phyloP scores from a whole-genome alignment of 495 filamentous ascomycete species.

The Pyrenopolyporus hunteri region DNA sequence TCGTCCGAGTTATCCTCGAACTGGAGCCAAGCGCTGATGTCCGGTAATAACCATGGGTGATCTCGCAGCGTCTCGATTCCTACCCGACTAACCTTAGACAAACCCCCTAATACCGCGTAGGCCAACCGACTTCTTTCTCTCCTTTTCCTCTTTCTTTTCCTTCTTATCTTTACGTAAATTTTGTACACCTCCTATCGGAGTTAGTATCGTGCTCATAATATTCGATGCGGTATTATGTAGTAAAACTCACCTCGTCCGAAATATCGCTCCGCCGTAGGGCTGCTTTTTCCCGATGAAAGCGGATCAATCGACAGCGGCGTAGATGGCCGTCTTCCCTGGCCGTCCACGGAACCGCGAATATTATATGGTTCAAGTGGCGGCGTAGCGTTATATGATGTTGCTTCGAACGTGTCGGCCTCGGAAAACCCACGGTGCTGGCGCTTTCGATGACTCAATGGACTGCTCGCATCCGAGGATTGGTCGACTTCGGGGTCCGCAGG shows the following conservation, averaged over 20 bases:
- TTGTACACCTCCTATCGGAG: constrained; percentile 57
- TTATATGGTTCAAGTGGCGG: constrained; percentile 45
- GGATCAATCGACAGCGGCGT: constrained; percentile 41
- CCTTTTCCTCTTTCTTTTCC: constrained; percentile 55
- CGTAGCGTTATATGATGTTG: constrained; percentile 42
- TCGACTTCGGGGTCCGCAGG: constrained; percentile 32
- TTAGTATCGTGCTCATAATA: constrained; percentile 43
- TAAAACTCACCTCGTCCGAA: constrained; percentile 50
- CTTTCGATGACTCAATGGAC: constrained; percentile 22
- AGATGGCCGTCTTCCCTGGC: constrained; percentile 32
- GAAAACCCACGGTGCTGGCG: constrained; percentile 44
- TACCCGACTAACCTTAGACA: constrained; percentile 35
- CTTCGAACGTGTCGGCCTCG: constrained; percentile 44
- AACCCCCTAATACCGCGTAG: constrained; percentile 60
- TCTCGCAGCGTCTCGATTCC: constrained; percentile 1
- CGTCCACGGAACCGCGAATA: constrained; percentile 5
- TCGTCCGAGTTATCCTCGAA: not conserved
- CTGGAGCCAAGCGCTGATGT: not conserved
- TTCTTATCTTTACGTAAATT: constrained; percentile 62
- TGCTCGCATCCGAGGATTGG: constrained; percentile 33
- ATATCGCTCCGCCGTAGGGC: constrained; percentile 52
- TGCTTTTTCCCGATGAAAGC: constrained; percentile 41
- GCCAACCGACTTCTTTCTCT: constrained; percentile 58
- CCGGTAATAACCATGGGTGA: not conserved
- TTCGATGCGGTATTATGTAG: not conserved